phyloP scores from a whole-genome alignment of 352 stramenopile species.

The Globisporangium polare region DNA sequence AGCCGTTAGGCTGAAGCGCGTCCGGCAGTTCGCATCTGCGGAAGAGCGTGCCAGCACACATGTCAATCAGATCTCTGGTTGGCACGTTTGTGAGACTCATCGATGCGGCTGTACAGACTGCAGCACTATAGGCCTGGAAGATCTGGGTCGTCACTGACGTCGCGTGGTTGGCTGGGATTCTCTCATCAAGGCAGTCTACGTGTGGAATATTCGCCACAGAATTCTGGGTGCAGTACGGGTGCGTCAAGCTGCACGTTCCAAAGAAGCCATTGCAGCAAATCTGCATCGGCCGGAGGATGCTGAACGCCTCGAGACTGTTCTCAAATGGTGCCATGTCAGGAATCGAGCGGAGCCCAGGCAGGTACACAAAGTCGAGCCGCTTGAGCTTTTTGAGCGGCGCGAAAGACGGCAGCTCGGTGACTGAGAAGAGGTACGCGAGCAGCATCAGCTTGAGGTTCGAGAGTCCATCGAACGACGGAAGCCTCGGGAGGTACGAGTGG shows the following conservation, averaged over 20 bases:
- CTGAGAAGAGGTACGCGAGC: constrained; percentile 16
- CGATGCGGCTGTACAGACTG: constrained; percentile 15
- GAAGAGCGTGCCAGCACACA: background rate
- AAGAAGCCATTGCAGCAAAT: background rate
- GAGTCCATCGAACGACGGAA: constrained; percentile 28
- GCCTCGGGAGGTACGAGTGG: constrained; percentile 17
- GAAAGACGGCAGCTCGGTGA: constrained; percentile 29
- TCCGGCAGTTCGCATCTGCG: background rate
- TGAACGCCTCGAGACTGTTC: constrained; percentile 14
- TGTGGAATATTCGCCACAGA: background rate
- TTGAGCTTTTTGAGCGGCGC: constrained; percentile 13
- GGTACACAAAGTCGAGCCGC: constrained; percentile 18
- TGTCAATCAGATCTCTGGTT: background rate
- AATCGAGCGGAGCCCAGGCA: constrained; percentile 15
- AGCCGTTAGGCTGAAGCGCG: background rate
- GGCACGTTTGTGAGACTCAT: background rate
- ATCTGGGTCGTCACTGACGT: constrained; percentile 9
- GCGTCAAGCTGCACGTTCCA: background rate
- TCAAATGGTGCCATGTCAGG: constrained; percentile 19
- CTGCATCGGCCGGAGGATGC: background rate
- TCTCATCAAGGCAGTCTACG: constrained; percentile 16
- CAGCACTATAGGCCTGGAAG: constrained; percentile 6
- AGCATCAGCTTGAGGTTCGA: constrained; percentile 26
- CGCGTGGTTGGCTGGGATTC: background rate
- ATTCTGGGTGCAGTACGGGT: background rate